Evolutionary conservation across 2,329 filamentous ascomycete species (phyloP), one percentile per base, ranked within the genome.

Genomic region (Pyrenophora seminiperda): DNA sequence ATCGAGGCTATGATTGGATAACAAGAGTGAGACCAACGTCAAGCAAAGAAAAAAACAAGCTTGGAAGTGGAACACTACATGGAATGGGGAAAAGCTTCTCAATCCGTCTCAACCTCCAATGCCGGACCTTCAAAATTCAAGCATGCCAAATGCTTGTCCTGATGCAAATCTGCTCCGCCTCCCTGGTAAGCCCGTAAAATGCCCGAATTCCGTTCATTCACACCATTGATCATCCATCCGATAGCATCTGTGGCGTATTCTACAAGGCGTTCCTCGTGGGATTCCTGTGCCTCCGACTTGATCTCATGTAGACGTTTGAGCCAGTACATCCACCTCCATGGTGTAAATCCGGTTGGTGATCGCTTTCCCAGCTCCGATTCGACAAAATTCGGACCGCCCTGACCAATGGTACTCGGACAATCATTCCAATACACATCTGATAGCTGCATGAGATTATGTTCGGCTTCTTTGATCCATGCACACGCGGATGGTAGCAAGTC

Each of bases 241-340:
- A 45, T 37, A 11, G 41, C 33, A 17, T 38, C 32, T 7, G 20
- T 14, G 10, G 41, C 33, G 11, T 37, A 18, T 17, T 41, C 39
- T 22, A 29, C 38, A 2, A 42, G 4, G 7, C 9, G 11, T 20
- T 30, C 20, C n/a, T 53, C 17, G 7, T 38, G 17, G 17, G 45
- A 31, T 29, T 42, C 42, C 27, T 47, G 41, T 38, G 42, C 53
- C 14, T 50, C 41, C 0, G 47, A 17, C 13, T 17, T 37, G 14
- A 53, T 38, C n/a, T 50, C 49, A 39, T 56, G 45, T 1, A 50
- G 53, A 29, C 45, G 49, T 19, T 56, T 47, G 17, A 56, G 45
- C 53, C 45, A 53, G 27, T 46, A 49, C 53, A 52, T 49, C 44
- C 44, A 52, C 37, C 44, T 36, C 44, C 48, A 49, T 7, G 41